These are phyloP conservation scores for Kwoniella sp. DNA, from an alignment of 768 basidiomycete species.

Conservation along the genomic window DNA sequence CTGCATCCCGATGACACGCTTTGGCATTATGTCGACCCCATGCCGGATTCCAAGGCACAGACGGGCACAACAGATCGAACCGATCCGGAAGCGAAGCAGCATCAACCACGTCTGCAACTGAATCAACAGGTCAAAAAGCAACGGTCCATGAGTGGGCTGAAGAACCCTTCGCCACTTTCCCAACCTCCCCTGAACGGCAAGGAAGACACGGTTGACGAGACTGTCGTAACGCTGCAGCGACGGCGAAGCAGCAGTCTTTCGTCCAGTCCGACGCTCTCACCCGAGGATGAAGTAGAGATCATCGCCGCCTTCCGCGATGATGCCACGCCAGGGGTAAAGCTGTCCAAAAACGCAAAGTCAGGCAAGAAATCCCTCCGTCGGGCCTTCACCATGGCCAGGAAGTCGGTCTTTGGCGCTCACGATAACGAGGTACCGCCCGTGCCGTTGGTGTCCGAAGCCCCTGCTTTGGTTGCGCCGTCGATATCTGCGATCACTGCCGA, in stretches of 20 bases:
- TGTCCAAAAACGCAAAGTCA: slow-evolving; percentile 11
- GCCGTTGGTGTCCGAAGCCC: neutral
- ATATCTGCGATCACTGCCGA: neutral
- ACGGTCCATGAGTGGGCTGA: slow-evolving; percentile 11
- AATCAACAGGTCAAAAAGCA: slow-evolving; percentile 11
- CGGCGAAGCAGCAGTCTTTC: slow-evolving; percentile 8
- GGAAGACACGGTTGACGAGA: neutral
- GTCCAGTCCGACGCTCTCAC: neutral
- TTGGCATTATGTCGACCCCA: slow-evolving; percentile 30
- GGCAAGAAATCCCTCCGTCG: slow-evolving; percentile 8
- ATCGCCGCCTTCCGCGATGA: slow-evolving; percentile 1
- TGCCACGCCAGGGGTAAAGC: neutral
- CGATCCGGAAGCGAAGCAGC: neutral
- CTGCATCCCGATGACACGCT: slow-evolving; percentile 37
- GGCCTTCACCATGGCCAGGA: slow-evolving; percentile 9
- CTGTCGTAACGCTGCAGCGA: neutral
- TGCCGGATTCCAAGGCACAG: slow-evolving; percentile 5
- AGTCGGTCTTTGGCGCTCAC: slow-evolving; percentile 2
- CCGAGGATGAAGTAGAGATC: slow-evolving; percentile 7
- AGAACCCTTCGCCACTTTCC: slow-evolving; percentile 19
- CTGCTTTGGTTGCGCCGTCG: slow-evolving; percentile 2
- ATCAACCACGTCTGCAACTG: neutral
- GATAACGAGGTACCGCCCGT: slow-evolving; percentile 5
- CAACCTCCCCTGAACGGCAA: slow-evolving; percentile 15
- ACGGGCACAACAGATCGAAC: neutral